Evolutionary conservation across 495 filamentous ascomycete species (phyloP), one percentile per base, ranked within the genome.

Genomic region (Hypomontagnella monticulosa): DNA sequence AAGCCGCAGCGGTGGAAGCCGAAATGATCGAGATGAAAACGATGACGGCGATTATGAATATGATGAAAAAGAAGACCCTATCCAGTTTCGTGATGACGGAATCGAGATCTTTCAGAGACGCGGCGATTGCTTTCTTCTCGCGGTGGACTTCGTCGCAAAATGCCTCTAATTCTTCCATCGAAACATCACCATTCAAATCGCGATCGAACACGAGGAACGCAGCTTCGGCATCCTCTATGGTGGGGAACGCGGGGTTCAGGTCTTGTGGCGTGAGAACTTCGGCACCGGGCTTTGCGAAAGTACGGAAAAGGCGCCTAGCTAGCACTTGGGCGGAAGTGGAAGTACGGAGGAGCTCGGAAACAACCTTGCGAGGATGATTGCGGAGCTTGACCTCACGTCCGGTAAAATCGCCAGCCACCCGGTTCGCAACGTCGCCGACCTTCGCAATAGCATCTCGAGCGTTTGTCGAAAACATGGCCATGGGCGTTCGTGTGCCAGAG

Each of bases 101-200:
- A 73, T 98, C 95, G 4, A 98, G 78, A 76, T 97, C 94, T 78
- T 97, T 97, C 41, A 98, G 76, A 0, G 92, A 96, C 0, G 94
- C 94, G 1, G 92, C 93, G 67, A 98, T 97, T 3, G 93, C 91
- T 71, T 97, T 98, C 67, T 94, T 90, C 79, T 98, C 95, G 6
- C 93, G 87, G 33, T 93, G 93, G 74, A 97, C 95, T 71, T 98
- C 94, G 16, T 94, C 93, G 75, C 93, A 97, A 6, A 94, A 92
- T 19, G 92, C 86, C 71, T 97, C 94, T 12, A 98, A 83, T 75
- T 97, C 94, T 55, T 96, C 92, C 88, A 97, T 96, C 5, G 91
- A 95, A 41, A 98, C 95, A 73, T 97, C 93, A 12, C 95, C 95
- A 63, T 98, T 98, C 78, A 99, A 85, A 69, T 99, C 95, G 62